phyloP scores from a whole-genome alignment of 2,329 filamentous ascomycete genomes.

The Ophiocordyceps australis region DNA sequence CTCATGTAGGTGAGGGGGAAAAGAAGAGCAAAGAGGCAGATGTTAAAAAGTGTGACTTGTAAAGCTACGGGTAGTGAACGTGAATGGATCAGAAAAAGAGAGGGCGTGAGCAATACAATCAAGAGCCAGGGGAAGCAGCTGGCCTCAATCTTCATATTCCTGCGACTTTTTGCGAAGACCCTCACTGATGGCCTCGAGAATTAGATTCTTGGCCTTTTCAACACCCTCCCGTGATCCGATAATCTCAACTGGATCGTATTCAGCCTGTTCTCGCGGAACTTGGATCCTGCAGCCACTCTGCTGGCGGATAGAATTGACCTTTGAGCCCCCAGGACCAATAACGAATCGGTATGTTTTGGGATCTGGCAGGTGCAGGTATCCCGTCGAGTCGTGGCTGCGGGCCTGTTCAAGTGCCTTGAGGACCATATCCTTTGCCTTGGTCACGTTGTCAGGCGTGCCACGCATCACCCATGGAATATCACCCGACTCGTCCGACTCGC shows the following conservation, averaged over 20 bases:
- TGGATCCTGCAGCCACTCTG: constrained; percentile 88
- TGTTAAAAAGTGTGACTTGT: no score
- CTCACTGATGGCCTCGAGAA: constrained; percentile 63
- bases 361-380: constrained; percentile 81
- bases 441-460: constrained; percentile 59
- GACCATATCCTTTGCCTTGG: constrained; percentile 63
- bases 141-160: constrained; percentile 2
- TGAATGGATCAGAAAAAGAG: no score
- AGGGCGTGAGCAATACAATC: no score
- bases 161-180: constrained; percentile 22
- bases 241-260: constrained; percentile 77
- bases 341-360: constrained; percentile 79
- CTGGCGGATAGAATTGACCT: constrained; percentile 84
- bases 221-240: constrained; percentile 62
- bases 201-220: constrained; percentile 75
- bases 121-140: no score
- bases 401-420: constrained; percentile 56
- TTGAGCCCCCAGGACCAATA: constrained; percentile 73
- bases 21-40: no score
- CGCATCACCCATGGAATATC: constrained; percentile 82
- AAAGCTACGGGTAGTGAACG: no score
- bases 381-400: constrained; percentile 50
- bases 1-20: no score
- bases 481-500: constrained; percentile 42
- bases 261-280: constrained; percentile 64